Evolutionary conservation across 495 filamentous ascomycete genomes (phyloP), one percentile per base, ranked within the genome.

Genomic region (Bacidia rubella): DNA sequence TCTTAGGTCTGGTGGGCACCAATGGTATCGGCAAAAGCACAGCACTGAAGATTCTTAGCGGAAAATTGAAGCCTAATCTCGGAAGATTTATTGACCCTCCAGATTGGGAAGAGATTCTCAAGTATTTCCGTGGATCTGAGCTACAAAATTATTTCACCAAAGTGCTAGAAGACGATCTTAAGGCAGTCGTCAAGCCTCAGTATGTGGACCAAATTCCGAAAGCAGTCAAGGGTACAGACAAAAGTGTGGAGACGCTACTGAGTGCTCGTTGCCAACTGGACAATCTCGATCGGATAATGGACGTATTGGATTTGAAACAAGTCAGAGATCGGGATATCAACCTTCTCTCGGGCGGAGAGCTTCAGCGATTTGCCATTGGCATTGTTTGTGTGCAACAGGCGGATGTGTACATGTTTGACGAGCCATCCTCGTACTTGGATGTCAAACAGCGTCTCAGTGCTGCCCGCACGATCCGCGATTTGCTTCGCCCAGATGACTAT

Each of bases 1-100:
- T 98, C n/a, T 73, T 98, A 21, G 92, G 92, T 68, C 78, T 98
- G 42, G 92, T 98, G 19, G 92, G 92, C 63, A 96, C 90, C 49
- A 97, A 98, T 80, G 92, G 92, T 85, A 98, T 97, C 63, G 92
- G 92, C 68, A 97, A 98, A 77, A 95, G 89, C 70, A 97, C 92
- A 0, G 92, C 92, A 1, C 73, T 98, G 66, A 97, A 97, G 73
- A 96, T 98, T 64, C 79, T 98, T 57, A 92, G 87, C 62, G 92
- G 92, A 54, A 98, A 97, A 69, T 75, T 97, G 57, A 98, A 98
- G 81, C 92, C 92, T 47, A 98, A 98, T 63, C 68, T 98, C 62
- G 92, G 92, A 49, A 75, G 86, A 62, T 96, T 84, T 68, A 89
- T 97, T 55, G 90, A 96, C 68, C 90, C 90, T 1, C 93, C 92